Percentiles rank a stretch among this genome's conserved stretches.
phyloP scores from a whole-genome alignment of 2,329 filamentous ascomycete genomes.

The Penicillium sp. region DNA sequence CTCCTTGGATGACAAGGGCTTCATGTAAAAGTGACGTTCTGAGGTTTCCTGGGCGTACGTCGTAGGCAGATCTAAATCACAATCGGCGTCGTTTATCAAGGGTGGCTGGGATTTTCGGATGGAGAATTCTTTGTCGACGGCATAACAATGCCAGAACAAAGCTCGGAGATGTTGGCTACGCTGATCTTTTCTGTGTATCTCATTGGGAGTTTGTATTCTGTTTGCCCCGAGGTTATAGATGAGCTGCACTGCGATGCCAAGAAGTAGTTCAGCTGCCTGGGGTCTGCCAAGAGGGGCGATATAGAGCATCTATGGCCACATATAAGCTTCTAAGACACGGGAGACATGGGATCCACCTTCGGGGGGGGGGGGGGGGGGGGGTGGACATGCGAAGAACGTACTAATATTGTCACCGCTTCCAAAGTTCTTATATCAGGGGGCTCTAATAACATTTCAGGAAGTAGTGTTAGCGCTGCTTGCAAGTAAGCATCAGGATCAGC shows the following conservation, averaged over 20 bases:
- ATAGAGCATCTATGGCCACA: constrained; percentile 16
- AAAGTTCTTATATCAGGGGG: constrained; percentile 17
- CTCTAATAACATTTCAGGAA: constrained; percentile 26
- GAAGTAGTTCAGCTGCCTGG: constrained; percentile 19
- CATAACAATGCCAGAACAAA: constrained; percentile 29
- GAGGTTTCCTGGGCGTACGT: constrained; percentile 21
- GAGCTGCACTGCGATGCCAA: constrained; percentile 25
- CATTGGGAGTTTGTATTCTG: constrained; percentile 1
- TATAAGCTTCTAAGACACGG: background rate
- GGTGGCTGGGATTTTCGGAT: constrained; percentile 23
- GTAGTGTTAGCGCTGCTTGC: constrained; percentile 21
- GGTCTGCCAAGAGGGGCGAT: constrained; percentile 25
- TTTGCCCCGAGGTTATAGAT: constrained; percentile 24
- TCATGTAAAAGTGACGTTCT: constrained; percentile 23
- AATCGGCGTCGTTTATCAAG: constrained; percentile 24
- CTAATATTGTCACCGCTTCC: constrained; percentile 23
- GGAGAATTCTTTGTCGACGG: constrained; percentile 25
- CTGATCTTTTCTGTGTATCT: constrained; percentile 2
- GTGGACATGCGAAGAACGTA: constrained; percentile 9
- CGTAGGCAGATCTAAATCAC: constrained; percentile 24
- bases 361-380: background rate
- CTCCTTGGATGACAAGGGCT: constrained; percentile 20
- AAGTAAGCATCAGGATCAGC: constrained; percentile 26
- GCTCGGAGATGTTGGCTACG: constrained; percentile 22
- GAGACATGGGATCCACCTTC: background rate